Base-by-base conservation (phyloP, 2,329 filamentous ascomycete species). In the Dothistroma pini region DNA sequence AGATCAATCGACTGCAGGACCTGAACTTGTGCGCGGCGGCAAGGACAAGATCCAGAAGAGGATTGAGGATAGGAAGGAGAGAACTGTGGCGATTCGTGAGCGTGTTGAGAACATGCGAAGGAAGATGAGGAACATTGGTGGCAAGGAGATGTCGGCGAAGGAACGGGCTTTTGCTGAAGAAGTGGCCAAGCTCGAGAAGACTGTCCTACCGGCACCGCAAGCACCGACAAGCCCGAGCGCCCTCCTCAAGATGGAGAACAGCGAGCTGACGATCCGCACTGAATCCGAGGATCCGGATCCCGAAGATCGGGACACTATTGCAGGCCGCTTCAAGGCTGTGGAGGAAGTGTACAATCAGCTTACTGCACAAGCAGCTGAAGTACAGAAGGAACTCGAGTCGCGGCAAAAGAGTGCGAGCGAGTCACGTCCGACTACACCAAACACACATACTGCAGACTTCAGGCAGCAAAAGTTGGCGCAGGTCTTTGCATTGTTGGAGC, bases 381-480 rank as follows among this genome's bases (percentile, higher is more conserved):
- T 74, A 60, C 49, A 68, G 68, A 63, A 66, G 25, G 60, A 75
- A 1, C 71, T 72, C 16, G 72, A 77, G 54, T 54, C 50, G 1
- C 58, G 71, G 19, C 69, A 67, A 60, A 59, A 72, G 59, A 58
- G 64, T 64, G n/a, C 25, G 25, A 59, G 34, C 29, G 63, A 63
- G 35, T 69, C 65, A 60, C 71, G 69, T 60, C 70, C 69, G 50
- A 73, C 74, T 67, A 80, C 64, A 84, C 89, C 57, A 84, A 86
- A 12, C 76, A 80, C 50, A 19, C 48, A 52, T 5, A 52, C 25
- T 21, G 84, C 86, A 49, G 66, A 67, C 58, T 81, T 89, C 61
- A 80, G 86, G 61, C 84, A 81, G 74, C 82, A 80, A 55, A 89
- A 89, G 75, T 75, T 90, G 66, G 79, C 80, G 59, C 83, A 89